Base-by-base conservation (phyloP, 306 rosid genomes). In the Dryas alaskensis region DNA sequence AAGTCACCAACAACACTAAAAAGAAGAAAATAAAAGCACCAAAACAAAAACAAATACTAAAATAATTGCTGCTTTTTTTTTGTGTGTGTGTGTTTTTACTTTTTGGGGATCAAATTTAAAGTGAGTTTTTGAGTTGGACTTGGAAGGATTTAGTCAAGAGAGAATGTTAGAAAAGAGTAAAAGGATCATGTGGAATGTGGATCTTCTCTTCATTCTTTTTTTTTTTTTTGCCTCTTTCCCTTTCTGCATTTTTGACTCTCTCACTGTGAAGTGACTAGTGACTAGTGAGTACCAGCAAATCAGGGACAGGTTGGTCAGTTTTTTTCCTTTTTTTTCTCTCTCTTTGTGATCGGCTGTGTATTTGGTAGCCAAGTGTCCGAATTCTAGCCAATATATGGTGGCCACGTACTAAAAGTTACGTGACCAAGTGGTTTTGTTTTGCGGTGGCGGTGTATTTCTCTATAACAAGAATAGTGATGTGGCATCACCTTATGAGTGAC, bases 31-130 rank as follows among this genome's bases (percentile, higher is more conserved):
- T 22, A 22, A 22, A 22, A 22, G 22, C 22, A 22, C 22, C 22
- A 22, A 22, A 22, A 22, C 22, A 22, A 22, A 22, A 22, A 22
- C 22, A 22, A 22, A 22, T 22, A 22, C 22, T 22, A 22, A 22
- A 22, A 22, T 22, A 22, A 22, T 22, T 22, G 22, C 37, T 27
- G 31, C 31, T 27, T 27, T 31, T 31, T 31, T 31, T 31, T 31
- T 31, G 0, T 22, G 22, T 22, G 22, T 22, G 22, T 22, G 22
- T 22, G 22, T 22, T 8, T 65, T 46, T 19, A 31, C 10, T 17
- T 52, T 65, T 72, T 68, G 61, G 74, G 73, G 76, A 79, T 85
- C 67, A 71, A 79, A 83, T 86, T 76, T 62, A 80, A 40, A 64
- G 54, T 31, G 65, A 67, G 76, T 78, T 64, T 45, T 9, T 55